These are phyloP conservation scores for Xylaria sp. DNA, from an alignment of 2,329 filamentous ascomycete genomes.

Conservation along the genomic window DNA sequence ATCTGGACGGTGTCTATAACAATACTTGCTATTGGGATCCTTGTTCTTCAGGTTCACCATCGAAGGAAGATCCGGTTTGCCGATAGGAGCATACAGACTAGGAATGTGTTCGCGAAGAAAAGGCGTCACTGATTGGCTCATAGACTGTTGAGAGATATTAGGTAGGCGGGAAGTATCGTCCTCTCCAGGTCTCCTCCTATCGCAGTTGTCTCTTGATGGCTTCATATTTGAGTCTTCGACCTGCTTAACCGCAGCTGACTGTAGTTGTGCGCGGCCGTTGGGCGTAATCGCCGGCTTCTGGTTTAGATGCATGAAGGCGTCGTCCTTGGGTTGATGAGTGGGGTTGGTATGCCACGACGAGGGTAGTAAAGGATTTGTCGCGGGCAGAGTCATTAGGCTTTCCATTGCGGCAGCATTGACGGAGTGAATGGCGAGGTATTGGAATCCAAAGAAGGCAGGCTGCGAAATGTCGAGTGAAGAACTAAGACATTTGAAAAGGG, in stretches of 20 bases:
- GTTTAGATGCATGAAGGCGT: slow-evolving; percentile 24
- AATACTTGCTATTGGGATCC: slow-evolving; percentile 86
- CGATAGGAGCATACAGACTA: slow-evolving; percentile 83
- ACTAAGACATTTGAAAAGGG: slow-evolving; percentile 43
- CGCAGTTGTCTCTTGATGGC: slow-evolving; percentile 58
- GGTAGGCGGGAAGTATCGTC: slow-evolving; percentile 61
- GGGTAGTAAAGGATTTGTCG: slow-evolving; percentile 29
- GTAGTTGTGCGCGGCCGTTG: slow-evolving; percentile 33
- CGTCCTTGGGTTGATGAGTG: slow-evolving; percentile 20
- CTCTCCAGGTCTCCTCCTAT: slow-evolving; percentile 62
- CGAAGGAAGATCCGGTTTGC: slow-evolving; percentile 62
- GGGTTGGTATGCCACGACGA: slow-evolving; percentile 24
- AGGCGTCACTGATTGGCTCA: slow-evolving; percentile 82
- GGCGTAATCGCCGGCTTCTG: slow-evolving; percentile 21
- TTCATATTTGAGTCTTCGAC: slow-evolving; percentile 41
- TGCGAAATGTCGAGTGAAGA: slow-evolving; percentile 13
- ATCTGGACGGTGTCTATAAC: slow-evolving; percentile 94
- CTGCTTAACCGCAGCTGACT: slow-evolving; percentile 31
- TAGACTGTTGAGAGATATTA: slow-evolving; percentile 72
- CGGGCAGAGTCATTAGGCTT: slow-evolving; percentile 38
- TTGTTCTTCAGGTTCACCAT: slow-evolving; percentile 54
- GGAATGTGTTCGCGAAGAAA: slow-evolving; percentile 94
- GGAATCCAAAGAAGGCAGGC: not conserved
- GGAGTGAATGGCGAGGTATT: slow-evolving; percentile 34
- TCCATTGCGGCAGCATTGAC: slow-evolving; percentile 39